Evolutionary conservation across 148 eudicot species (phyloP), one percentile per base, ranked within the genome.

Genomic region (Cornus kousa): DNA sequence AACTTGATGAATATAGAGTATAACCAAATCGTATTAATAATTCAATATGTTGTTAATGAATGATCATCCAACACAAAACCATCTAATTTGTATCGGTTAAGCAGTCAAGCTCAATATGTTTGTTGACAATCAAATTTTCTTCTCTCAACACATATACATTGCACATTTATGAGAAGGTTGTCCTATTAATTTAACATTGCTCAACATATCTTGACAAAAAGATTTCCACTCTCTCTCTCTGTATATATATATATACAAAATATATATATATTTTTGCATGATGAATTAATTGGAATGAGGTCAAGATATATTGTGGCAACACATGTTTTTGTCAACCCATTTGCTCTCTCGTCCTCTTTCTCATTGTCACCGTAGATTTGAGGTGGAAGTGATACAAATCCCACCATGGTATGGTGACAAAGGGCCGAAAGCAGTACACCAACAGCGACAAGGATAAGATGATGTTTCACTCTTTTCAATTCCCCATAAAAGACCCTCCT

Each of bases 361-460:
- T 39, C 53, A n/a, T 39, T 64, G 43, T 55, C 66, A 12, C 77
- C 72, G 73, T 74, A 32, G 57, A 20, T 68, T 55, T 20, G 60
- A 73, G 50, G 78, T 68, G 72, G 77, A n/a, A 16, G 24, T 33
- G 78, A 65, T 68, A 65, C 57, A 23, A 28, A 74, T 74, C 64
- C 82, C 72, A 74, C 55, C 62, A 66, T 72, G 70, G 75, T 17
- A 46, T 39, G 60, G 60, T 20, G 83, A 70, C 78, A 75, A 57
- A 75, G 39, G 68, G 70, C 70, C 78, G 81, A 78, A 78, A 78
- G 81, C 16, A 55, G 81, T 3, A 46, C 71, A 62, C 23, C 60
- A 39, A 72, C 43, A 72, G 35, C 4, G 70, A 64, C 35, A 60
- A 70, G 80, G 76, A 48, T 77, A 16, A 65, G 73, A 19, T n/a